Conservation (phyloP, 108 stramenopile genomes). For the Schizochytrium sp. region DNA sequence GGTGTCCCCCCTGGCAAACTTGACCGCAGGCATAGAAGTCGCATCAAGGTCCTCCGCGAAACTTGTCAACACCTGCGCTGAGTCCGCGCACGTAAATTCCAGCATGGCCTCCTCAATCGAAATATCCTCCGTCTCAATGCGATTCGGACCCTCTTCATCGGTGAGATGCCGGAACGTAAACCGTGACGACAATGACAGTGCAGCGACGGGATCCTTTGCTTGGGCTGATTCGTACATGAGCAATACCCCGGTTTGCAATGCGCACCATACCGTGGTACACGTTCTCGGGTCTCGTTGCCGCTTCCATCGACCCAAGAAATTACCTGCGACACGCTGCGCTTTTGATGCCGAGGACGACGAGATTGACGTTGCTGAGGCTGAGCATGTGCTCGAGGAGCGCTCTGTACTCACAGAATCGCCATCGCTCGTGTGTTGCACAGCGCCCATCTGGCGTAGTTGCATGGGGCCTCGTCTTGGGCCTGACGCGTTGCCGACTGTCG, state of each 20-base stretch:
- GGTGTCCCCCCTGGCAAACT: background rate
- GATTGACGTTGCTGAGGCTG: background rate
- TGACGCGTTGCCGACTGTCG: background rate
- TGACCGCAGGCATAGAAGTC: background rate
- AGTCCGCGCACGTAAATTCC: no score
- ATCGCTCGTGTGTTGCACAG: background rate
- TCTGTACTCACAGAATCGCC: background rate
- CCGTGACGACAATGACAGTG: no score
- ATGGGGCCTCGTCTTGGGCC: background rate
- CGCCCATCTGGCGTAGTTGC: background rate
- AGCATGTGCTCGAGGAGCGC: background rate
- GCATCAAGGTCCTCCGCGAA: background rate
- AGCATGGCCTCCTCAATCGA: no score
- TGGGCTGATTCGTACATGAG: no score
- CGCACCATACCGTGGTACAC: background rate
- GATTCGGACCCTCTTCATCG: no score
- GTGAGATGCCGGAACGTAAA: no score
- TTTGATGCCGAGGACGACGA: background rate
- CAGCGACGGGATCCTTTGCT: no score
- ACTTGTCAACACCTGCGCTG: no score
- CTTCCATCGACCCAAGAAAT: background rate
- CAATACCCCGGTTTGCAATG: no score
- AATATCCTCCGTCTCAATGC: no score
- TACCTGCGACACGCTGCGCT: background rate
- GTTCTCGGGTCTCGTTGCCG: background rate